Evolutionary conservation across 805 yeast genomes (phyloP).

Genomic region (Wickerhamiella bombiphila): DNA sequence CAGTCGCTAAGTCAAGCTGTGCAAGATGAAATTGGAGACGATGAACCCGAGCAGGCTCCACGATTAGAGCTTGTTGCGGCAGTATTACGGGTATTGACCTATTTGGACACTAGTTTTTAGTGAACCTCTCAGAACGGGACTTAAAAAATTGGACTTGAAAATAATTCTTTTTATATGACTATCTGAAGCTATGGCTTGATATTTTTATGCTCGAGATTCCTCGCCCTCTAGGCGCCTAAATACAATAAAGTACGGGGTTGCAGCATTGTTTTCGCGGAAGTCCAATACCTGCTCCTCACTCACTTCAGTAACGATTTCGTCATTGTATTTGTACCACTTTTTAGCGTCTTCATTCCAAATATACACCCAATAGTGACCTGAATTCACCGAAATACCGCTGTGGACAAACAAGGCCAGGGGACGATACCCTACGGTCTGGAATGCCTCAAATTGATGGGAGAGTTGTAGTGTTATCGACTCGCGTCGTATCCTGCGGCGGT

Average conservation of each 20-base stretch:
- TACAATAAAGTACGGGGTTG: constrained; percentile 87
- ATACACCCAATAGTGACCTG: constrained; percentile 96
- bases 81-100: constrained; percentile 74
- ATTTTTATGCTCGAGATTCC: too few relatives aligned
- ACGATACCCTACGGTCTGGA: constrained; percentile 56
- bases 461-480: constrained; percentile 34
- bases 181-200: background rate
- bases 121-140: background rate
- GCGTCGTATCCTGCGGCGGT: constrained; percentile 24
- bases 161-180: background rate
- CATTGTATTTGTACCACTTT: constrained; percentile 80
- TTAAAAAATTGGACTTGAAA: background rate
- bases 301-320: constrained; percentile 84
- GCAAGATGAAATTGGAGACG: constrained; percentile 30
- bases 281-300: constrained; percentile 33
- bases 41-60: constrained; percentile 30
- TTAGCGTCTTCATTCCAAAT: constrained; percentile 58
- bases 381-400: constrained; percentile 76
- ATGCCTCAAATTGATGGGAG: constrained; percentile 44
- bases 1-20: constrained; percentile 38
- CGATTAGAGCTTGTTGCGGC: constrained; percentile 86
- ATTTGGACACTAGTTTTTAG: constrained; percentile 49
- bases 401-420: constrained; percentile 89
- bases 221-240: constrained; percentile 40
- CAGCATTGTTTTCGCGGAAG: constrained; percentile 43